These are phyloP conservation scores for Sanguinoderma infundibulare DNA, from an alignment of 1,284 basidiomycete species.

Conservation along the genomic window DNA sequence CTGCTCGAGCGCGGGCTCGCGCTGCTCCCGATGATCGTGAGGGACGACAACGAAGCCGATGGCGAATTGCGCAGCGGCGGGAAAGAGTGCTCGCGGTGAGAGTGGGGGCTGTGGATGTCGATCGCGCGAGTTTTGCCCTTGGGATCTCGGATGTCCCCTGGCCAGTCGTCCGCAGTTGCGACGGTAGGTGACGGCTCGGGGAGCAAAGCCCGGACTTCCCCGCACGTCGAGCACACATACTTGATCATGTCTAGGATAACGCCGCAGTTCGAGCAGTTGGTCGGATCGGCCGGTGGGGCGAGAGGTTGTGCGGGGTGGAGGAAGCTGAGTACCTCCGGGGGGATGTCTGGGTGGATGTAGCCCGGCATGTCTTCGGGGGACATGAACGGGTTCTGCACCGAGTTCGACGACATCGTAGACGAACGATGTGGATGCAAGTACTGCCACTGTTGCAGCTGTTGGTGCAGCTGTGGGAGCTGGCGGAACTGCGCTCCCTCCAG, in stretches of 20 bases:
- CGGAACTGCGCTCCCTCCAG: constrained; percentile 65
- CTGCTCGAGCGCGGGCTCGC: constrained; percentile 14
- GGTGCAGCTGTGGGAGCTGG: constrained; percentile 12
- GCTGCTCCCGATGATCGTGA: constrained; percentile 35
- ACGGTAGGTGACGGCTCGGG: constrained; percentile 8
- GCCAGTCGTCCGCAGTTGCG: constrained; percentile 7
- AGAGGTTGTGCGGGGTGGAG: constrained; percentile 42
- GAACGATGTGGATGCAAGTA: constrained; percentile 43
- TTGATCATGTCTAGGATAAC: constrained; percentile 75
- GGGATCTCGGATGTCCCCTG: too few relatives aligned
- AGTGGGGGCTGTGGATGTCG: constrained; percentile 13
- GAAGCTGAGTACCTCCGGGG: constrained; percentile 59
- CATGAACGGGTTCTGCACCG: constrained; percentile 19
- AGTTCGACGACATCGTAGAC: constrained; percentile 4
- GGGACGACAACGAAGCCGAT: constrained; percentile 40
- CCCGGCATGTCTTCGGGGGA: constrained; percentile 21
- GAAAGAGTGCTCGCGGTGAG: constrained; percentile 17
- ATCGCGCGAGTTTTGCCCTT: constrained; percentile 35
- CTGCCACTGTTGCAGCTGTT: background rate
- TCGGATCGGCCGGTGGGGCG: constrained; percentile 69
- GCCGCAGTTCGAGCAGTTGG: constrained; percentile 83
- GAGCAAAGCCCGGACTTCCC: constrained; percentile 63
- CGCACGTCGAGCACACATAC: constrained; percentile 87
- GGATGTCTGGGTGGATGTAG: constrained; percentile 45
- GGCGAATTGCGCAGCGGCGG: constrained; percentile 29